Percentiles rank a stretch among this genome's conserved stretches.
These are phyloP conservation scores for Paspalum vaginatum DNA, from an alignment of 176 grass and related monocot species.

Conservation along the genomic window DNA sequence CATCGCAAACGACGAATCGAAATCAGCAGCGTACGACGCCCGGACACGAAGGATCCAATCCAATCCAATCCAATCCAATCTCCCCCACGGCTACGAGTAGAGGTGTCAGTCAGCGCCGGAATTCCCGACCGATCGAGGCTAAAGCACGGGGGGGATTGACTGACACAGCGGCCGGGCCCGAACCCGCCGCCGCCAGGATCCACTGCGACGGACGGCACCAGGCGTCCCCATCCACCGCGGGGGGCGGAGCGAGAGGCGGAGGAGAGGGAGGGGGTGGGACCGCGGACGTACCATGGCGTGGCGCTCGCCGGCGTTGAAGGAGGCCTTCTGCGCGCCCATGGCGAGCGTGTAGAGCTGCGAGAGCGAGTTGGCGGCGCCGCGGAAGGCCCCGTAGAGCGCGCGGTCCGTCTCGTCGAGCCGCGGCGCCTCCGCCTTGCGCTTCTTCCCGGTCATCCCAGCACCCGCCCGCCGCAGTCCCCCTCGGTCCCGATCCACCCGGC, in stretches of 20 bases:
- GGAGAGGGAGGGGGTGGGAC: background rate
- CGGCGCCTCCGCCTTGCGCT: constrained; percentile 72
- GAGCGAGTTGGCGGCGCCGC: constrained; percentile 68
- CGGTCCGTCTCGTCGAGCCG: constrained; percentile 78
- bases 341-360: constrained; percentile 71
- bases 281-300: constrained; percentile 62
- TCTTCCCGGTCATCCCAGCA: constrained; percentile 53
- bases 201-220: background rate
- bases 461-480: background rate
- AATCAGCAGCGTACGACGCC: background rate
- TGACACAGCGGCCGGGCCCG: background rate
- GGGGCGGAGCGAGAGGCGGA: no score
- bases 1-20: background rate
- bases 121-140: background rate
- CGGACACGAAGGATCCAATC: background rate
- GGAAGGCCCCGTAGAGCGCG: constrained; percentile 68
- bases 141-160: constrained; percentile 1
- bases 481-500: background rate
- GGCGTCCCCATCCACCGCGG: background rate
- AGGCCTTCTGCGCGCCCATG: constrained; percentile 73
- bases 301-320: constrained; percentile 70
- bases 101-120: background rate
- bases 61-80: background rate
- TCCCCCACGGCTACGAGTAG: no score
- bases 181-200: background rate